phyloP scores from a whole-genome alignment of 2,329 filamentous ascomycete species.

The Penicillium sclerotigenum region DNA sequence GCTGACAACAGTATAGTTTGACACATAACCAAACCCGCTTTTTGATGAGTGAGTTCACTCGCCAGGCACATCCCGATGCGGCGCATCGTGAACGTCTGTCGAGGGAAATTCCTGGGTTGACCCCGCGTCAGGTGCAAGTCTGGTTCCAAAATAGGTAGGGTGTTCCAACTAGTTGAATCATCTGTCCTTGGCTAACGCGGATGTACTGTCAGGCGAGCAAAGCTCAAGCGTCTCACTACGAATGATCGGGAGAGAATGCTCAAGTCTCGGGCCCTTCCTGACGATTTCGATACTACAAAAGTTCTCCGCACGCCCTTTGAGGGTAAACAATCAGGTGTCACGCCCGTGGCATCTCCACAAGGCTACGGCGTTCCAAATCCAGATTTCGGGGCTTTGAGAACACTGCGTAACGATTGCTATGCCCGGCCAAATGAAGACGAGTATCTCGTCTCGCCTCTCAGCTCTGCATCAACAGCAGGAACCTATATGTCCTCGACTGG shows the following conservation, averaged over 20 bases:
- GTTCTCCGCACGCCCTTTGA: slow-evolving; percentile 56
- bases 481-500: slow-evolving; percentile 35
- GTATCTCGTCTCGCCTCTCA: slow-evolving; percentile 39
- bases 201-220: slow-evolving; percentile 50
- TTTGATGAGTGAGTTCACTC: slow-evolving; percentile 93
- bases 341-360: slow-evolving; percentile 48
- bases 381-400: slow-evolving; percentile 32
- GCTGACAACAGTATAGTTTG: slow-evolving; percentile 55
- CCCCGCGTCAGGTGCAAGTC: slow-evolving; percentile 89
- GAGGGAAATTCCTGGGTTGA: slow-evolving; percentile 84
- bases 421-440: slow-evolving; percentile 37
- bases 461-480: slow-evolving; percentile 34
- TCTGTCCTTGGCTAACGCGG: neutral
- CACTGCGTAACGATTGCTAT: slow-evolving; percentile 35
- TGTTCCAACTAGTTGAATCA: neutral
- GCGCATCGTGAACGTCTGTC: slow-evolving; percentile 84
- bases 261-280: slow-evolving; percentile 57
- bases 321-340: slow-evolving; percentile 46
- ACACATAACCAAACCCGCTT: slow-evolving; percentile 97
- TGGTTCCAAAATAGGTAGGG: slow-evolving; percentile 96
- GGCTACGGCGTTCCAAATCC: slow-evolving; percentile 39
- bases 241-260: slow-evolving; percentile 62
- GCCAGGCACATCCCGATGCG: slow-evolving; percentile 90
- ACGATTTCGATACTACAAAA: slow-evolving; percentile 59
- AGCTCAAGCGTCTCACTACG: slow-evolving; percentile 59